phyloP scores from a whole-genome alignment of 1,139 yeast species.

The Scheffersomyces illinoinensis region DNA sequence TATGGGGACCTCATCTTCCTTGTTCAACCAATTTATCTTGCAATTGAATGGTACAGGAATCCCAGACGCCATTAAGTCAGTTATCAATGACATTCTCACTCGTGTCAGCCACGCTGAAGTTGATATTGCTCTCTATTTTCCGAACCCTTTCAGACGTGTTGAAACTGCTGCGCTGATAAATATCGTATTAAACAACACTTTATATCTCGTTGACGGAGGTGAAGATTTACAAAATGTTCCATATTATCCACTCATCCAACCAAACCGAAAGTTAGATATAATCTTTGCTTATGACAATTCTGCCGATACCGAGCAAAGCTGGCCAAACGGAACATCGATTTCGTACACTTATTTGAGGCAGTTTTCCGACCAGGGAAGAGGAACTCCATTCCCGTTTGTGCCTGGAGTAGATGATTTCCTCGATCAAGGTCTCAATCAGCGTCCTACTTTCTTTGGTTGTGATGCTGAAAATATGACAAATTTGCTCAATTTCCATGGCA shows the following conservation, averaged over 20 bases:
- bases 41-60: slow-evolving; percentile 19
- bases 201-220: slow-evolving; percentile 86
- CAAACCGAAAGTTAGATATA: slow-evolving; percentile 70
- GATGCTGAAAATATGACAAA: slow-evolving; percentile 29
- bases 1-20: slow-evolving; percentile 70
- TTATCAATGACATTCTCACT: slow-evolving; percentile 27
- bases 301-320: slow-evolving; percentile 66
- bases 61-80: slow-evolving; percentile 23
- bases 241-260: slow-evolving; percentile 70
- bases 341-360: slow-evolving; percentile 55
- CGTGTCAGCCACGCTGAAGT: slow-evolving; percentile 26
- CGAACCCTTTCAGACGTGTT: slow-evolving; percentile 39
- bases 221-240: slow-evolving; percentile 83
- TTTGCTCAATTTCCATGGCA: slow-evolving; percentile 29
- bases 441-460: slow-evolving; percentile 47
- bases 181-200: slow-evolving; percentile 36
- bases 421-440: slow-evolving; percentile 25
- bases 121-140: slow-evolving; percentile 43
- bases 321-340: slow-evolving; percentile 82
- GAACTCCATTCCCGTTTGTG: slow-evolving; percentile 42
- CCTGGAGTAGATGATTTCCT: slow-evolving; percentile 34
- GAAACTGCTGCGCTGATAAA: slow-evolving; percentile 16
- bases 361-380: slow-evolving; percentile 41
- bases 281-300: slow-evolving; percentile 83
- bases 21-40: slow-evolving; percentile 50